phyloP scores from a whole-genome alignment of 371 early-diverging fungal genomes.

The Mortierella sp. region DNA sequence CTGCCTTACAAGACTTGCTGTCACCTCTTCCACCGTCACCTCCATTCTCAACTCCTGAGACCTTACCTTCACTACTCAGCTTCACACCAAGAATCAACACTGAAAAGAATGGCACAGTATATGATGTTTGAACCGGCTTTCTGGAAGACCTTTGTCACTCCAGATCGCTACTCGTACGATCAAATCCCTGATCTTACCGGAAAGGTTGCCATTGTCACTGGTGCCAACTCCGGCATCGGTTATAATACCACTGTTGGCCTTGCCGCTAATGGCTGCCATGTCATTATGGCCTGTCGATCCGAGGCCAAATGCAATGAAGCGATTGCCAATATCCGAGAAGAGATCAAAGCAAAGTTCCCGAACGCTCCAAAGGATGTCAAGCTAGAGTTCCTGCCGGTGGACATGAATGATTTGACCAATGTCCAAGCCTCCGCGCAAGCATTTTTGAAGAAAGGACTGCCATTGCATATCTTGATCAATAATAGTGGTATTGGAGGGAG shows the following conservation, averaged over 20 bases:
- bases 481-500: constrained; percentile 79
- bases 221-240: constrained; percentile 77
- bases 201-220: constrained; percentile 76
- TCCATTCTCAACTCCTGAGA: not conserved
- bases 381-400: constrained; percentile 65
- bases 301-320: constrained; percentile 59
- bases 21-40: not conserved
- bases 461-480: constrained; percentile 72
- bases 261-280: constrained; percentile 66
- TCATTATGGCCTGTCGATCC: constrained; percentile 71
- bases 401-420: constrained; percentile 65
- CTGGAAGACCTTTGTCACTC: constrained; percentile 21
- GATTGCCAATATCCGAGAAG: constrained; percentile 61
- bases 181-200: constrained; percentile 71
- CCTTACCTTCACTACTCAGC: not conserved
- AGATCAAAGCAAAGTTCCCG: constrained; percentile 13
- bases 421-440: constrained; percentile 65
- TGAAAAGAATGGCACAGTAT: not conserved
- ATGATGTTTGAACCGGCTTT: not conserved
- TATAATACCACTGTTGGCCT: constrained; percentile 67
- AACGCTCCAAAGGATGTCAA: not conserved
- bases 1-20: too few relatives aligned
- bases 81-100: not conserved
- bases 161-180: constrained; percentile 40
- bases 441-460: constrained; percentile 59